Evolutionary conservation across 2,329 filamentous ascomycete species (phyloP).

Genomic region (Ascochyta lentis): DNA sequence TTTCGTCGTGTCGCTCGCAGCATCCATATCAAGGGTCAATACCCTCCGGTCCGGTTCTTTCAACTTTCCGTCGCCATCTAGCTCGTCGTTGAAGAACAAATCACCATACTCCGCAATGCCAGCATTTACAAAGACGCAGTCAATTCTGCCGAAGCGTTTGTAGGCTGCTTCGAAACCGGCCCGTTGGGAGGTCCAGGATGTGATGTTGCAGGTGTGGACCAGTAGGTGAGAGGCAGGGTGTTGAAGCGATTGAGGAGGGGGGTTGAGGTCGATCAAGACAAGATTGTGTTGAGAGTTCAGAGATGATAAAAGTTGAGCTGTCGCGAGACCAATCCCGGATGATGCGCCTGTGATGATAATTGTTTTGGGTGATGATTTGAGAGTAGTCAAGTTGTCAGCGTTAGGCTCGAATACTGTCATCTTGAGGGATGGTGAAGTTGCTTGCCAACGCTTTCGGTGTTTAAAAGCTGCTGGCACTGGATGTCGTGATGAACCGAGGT

Average conservation of each 20-base stretch:
- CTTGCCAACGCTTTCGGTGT: neutral
- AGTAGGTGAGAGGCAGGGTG: slow-evolving; percentile 38
- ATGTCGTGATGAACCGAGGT: slow-evolving; percentile 9
- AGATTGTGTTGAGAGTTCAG: slow-evolving; percentile 51
- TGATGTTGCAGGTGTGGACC: slow-evolving; percentile 54
- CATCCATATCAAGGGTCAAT: slow-evolving; percentile 56
- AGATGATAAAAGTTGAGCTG: slow-evolving; percentile 48
- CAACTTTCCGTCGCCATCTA: slow-evolving; percentile 52
- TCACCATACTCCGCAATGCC: slow-evolving; percentile 57
- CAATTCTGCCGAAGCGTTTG: slow-evolving; percentile 53
- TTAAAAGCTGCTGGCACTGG: neutral
- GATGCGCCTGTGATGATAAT: slow-evolving; percentile 51
- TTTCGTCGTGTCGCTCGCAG: slow-evolving; percentile 56
- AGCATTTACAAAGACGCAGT: slow-evolving; percentile 58
- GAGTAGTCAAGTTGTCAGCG: slow-evolving; percentile 20
- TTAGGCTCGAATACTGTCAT: slow-evolving; percentile 40
- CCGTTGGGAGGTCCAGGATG: slow-evolving; percentile 55
- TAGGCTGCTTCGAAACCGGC: slow-evolving; percentile 53
- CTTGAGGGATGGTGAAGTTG: neutral
- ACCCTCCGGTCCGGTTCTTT: slow-evolving; percentile 55
- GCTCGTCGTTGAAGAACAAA: slow-evolving; percentile 57
- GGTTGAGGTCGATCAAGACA: slow-evolving; percentile 50
- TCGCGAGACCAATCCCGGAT: slow-evolving; percentile 52
- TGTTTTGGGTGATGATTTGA: slow-evolving; percentile 39
- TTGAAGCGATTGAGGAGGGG: slow-evolving; percentile 43